Evolutionary conservation across 441 rosid genomes (phyloP), one percentile per base, ranked within the genome.

Genomic region (Populus trichocarpa): DNA sequence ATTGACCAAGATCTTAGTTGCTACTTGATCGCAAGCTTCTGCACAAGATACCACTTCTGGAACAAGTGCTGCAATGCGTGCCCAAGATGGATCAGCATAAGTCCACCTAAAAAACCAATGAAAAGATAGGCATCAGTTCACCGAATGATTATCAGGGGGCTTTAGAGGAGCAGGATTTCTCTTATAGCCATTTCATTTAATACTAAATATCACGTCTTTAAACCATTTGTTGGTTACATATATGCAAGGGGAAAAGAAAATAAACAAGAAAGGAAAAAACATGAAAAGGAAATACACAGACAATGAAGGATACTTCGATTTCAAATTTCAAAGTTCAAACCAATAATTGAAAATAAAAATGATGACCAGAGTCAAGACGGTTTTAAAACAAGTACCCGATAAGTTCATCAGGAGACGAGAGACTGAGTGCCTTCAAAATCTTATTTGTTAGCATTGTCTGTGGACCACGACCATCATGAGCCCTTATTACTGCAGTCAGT

Each of bases 391-490:
- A 57, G 63, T 88, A 92, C 98, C 98, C 96, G 20, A 93, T 95
- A 46, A 93, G 83, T 82, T 95, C 97, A 75, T 95, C 98, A 25
- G 98, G 87, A 68, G 96, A 91, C 74, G 94, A 86, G 82, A 95
- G 96, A 71, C 85, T 83, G 66, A 95, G 94, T 32, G 88, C 82
- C 81, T 84, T 80, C 72, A 95, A 75, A 72, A 93, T 92, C 77
- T 85, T 83, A 81, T 72, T 77, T 65, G 95, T 85, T 70, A 95
- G 97, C 88, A 82, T 85, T 18, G 98, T 95, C 61, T 78, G 78
- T 50, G 91, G 90, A 63, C 98, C 97, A 71, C 97, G 96, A 30
- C 97, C 97, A 86, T 93, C 98, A 80, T 93, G 86, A 72, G 95
- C 98, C 87, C 87, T 90, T 71, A 93, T 81, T 72, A 93, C 87